phyloP scores from a whole-genome alignment of 208 protist genomes.

The Leishmania mexicana region DNA sequence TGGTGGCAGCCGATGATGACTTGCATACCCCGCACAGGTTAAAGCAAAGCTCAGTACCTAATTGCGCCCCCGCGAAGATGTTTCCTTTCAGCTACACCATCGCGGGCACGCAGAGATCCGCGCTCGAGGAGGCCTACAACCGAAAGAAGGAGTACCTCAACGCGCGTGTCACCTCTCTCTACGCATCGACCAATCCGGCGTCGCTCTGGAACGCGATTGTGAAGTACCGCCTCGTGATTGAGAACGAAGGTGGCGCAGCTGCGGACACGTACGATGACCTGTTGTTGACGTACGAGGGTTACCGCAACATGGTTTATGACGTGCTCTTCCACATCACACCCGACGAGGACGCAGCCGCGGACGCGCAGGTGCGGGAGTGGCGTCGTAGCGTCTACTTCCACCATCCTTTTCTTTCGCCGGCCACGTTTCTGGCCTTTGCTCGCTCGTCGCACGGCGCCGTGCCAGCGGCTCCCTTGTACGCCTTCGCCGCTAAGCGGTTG shows the following conservation, averaged over 20 bases:
- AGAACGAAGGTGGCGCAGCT: slow-evolving; percentile 6
- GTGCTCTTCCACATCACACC: slow-evolving; percentile 65
- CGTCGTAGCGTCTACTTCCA: slow-evolving; percentile 72
- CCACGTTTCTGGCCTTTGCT: slow-evolving; percentile 80
- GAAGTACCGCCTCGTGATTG: slow-evolving; percentile 49
- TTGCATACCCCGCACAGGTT: neutral
- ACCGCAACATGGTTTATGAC: slow-evolving; percentile 70
- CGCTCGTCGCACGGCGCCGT: slow-evolving; percentile 60
- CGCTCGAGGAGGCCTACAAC: slow-evolving; percentile 42
- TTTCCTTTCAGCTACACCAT: slow-evolving; percentile 32
- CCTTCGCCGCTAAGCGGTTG: slow-evolving; percentile 83
- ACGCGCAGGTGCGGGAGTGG: slow-evolving; percentile 34
- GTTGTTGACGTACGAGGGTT: slow-evolving; percentile 71
- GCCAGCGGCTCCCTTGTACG: slow-evolving; percentile 76
- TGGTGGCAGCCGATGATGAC: neutral
- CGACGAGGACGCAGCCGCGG: slow-evolving; percentile 41
- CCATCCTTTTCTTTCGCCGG: slow-evolving; percentile 88
- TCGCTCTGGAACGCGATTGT: slow-evolving; percentile 78
- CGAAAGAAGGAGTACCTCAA: slow-evolving; percentile 60
- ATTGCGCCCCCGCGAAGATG: slow-evolving; percentile 8
- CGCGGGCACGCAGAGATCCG: slow-evolving; percentile 26
- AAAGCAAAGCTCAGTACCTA: neutral
- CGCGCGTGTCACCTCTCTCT: slow-evolving; percentile 46
- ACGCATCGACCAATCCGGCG: slow-evolving; percentile 71
- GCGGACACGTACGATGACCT: slow-evolving; percentile 73